A percentile compares a stretch with the other conserved stretches of the same genome.
Conservation (phyloP, 495 filamentous ascomycete species). For the Aspergillus biplanus region DNA sequence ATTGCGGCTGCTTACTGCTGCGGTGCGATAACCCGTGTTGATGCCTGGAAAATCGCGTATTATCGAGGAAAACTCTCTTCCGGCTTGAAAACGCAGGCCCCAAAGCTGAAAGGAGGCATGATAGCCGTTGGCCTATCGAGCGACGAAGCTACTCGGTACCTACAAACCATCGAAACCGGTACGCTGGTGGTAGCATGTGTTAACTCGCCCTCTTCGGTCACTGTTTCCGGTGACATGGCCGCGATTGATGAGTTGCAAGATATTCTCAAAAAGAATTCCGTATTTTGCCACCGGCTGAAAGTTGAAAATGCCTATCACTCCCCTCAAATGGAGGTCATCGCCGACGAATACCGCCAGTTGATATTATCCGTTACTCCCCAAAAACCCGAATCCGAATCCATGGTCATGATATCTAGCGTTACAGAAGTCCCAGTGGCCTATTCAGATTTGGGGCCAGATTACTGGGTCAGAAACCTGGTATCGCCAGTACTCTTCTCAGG, state of each 20-base stretch:
- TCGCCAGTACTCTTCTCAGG: slow-evolving; percentile 44
- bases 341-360: slow-evolving; percentile 29
- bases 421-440: slow-evolving; percentile 29
- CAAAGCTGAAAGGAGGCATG: slow-evolving; percentile 14
- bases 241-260: neutral
- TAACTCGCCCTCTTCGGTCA: slow-evolving; percentile 37
- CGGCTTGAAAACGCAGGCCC: neutral
- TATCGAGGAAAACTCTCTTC: neutral
- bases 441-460: slow-evolving; percentile 26
- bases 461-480: slow-evolving; percentile 52
- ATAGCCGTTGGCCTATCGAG: slow-evolving; percentile 17
- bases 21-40: slow-evolving; percentile 4
- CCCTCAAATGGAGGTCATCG: slow-evolving; percentile 17
- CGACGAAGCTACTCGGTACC: neutral
- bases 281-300: slow-evolving; percentile 2
- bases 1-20: slow-evolving; percentile 38
- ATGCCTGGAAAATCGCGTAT: slow-evolving; percentile 17
- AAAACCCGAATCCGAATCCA: neutral
- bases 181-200: slow-evolving; percentile 32
- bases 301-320: slow-evolving; percentile 21
- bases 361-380: slow-evolving; percentile 27
- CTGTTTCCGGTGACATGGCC: slow-evolving; percentile 29
- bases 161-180: slow-evolving; percentile 5
- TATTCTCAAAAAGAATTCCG: slow-evolving; percentile 12
- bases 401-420: slow-evolving; percentile 46